phyloP scores from a whole-genome alignment of 2,329 filamentous ascomycete genomes.

The Penicillium sp. region DNA sequence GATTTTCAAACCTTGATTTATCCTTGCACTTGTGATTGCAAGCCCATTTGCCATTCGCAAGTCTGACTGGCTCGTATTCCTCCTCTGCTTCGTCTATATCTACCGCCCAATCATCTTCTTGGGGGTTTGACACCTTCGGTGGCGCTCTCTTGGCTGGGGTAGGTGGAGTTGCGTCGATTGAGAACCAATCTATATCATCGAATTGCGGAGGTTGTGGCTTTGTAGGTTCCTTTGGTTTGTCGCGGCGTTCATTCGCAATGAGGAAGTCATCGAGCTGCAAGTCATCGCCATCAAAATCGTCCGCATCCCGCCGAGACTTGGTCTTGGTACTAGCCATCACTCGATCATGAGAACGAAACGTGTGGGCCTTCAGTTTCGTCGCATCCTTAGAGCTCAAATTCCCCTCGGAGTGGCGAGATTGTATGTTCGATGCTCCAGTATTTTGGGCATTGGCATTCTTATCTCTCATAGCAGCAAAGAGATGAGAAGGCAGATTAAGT shows the following conservation, averaged over 20 bases:
- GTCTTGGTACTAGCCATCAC: conserved; percentile 13
- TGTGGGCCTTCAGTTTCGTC: conserved; percentile 15
- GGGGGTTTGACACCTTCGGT: not conserved
- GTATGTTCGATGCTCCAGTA: not conserved
- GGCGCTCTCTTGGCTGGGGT: not conserved
- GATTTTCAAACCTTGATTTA: conserved; percentile 42
- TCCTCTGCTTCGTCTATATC: conserved; percentile 11
- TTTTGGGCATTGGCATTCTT: not conserved
- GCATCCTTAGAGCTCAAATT: conserved; percentile 12
- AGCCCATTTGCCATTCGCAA: conserved; percentile 69
- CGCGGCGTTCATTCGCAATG: conserved; percentile 20
- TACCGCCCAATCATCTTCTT: conserved; percentile 7
- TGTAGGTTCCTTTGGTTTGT: not conserved
- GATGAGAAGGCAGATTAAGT: conserved; percentile 46
- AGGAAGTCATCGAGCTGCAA: conserved; percentile 55
- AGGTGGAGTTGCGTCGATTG: conserved; percentile 12
- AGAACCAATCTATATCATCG: conserved; percentile 22
- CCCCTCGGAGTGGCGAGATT: not conserved
- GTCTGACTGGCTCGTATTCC: conserved; percentile 45
- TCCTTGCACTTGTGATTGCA: conserved; percentile 71
- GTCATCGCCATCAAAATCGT: conserved; percentile 54
- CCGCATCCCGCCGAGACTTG: conserved; percentile 24
- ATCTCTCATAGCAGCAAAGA: conserved; percentile 36
- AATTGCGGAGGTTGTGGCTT: not conserved
- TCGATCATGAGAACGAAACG: conserved; percentile 15